Conservation (phyloP, 2,329 filamentous ascomycete species). For the Akanthomyces uredinophilus region DNA sequence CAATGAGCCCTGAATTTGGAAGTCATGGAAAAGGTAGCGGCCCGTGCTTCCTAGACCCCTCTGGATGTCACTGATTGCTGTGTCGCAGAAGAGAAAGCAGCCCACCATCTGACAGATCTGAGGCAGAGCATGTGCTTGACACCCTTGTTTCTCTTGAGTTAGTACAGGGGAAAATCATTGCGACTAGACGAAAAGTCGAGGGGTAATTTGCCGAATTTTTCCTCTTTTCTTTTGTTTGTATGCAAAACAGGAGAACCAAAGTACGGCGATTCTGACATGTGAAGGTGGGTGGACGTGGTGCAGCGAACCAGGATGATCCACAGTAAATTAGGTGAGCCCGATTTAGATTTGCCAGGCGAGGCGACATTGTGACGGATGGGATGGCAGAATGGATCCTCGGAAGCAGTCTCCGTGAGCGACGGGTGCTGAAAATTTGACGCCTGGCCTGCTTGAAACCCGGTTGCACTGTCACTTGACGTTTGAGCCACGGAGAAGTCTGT, state of each 20-base stretch:
- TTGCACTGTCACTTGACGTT: not conserved
- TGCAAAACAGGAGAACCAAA: not conserved
- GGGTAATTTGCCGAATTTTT: not conserved
- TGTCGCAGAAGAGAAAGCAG: not conserved
- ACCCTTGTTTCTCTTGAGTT: not conserved
- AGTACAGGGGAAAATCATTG: not conserved
- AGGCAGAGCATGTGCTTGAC: not conserved
- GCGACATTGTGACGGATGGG: conserved; percentile 1
- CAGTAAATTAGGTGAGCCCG: conserved; percentile 10
- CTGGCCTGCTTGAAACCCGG: conserved; percentile 7
- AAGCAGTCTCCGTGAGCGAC: conserved; percentile 4
- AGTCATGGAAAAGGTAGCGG: not conserved
- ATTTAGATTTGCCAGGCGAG: conserved; percentile 12
- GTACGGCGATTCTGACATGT: conserved; percentile 1
- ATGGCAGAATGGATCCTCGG: conserved; percentile 1
- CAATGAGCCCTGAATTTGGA: not conserved
- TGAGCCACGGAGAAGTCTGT: not conserved
- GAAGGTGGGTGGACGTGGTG: conserved; percentile 6
- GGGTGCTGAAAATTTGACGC: not conserved
- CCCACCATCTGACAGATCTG: not conserved
- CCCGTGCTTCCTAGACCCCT: not conserved
- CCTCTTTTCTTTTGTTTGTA: not conserved
- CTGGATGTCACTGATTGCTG: not conserved
- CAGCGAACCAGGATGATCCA: not conserved
- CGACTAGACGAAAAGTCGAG: not conserved